Conservation (phyloP, 225 moss, liverwort and hornwort species). For the Marchantia polymorpha region DNA sequence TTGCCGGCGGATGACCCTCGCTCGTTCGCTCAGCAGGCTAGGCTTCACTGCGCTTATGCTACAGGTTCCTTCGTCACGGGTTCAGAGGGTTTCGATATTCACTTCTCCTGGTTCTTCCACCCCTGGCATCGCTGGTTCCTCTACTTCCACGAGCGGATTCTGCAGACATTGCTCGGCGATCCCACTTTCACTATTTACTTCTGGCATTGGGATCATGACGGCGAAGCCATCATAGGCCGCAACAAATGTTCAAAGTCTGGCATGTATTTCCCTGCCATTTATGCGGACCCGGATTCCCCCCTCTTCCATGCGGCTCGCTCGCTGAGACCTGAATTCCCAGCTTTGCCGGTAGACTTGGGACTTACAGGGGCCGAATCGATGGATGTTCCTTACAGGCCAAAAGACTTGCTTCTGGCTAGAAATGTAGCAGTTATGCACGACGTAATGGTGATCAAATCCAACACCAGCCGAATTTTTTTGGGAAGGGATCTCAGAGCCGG, state of each 20-base stretch:
- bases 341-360: background rate
- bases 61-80: constrained; percentile 26
- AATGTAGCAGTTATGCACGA: background rate
- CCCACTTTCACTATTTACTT: constrained; percentile 42
- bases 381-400: background rate
- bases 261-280: background rate
- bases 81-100: constrained; percentile 31
- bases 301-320: background rate
- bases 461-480: background rate
- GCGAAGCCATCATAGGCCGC: background rate
- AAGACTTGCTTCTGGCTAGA: background rate
- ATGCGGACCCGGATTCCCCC: background rate
- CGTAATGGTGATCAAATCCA: background rate
- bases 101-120: constrained; percentile 49
- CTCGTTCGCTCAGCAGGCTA: constrained; percentile 38
- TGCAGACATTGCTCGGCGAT: constrained; percentile 44
- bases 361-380: background rate
- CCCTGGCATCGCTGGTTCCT: constrained; percentile 44
- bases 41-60: constrained; percentile 58
- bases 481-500: background rate
- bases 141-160: constrained; percentile 52
- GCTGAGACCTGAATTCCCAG: background rate
- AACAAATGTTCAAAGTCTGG: background rate
- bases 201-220: constrained; percentile 54
- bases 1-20: constrained; percentile 42